These are phyloP conservation scores for Phytopythium kandeliae DNA, from an alignment of 352 stramenopile genomes.

Conservation along the genomic window DNA sequence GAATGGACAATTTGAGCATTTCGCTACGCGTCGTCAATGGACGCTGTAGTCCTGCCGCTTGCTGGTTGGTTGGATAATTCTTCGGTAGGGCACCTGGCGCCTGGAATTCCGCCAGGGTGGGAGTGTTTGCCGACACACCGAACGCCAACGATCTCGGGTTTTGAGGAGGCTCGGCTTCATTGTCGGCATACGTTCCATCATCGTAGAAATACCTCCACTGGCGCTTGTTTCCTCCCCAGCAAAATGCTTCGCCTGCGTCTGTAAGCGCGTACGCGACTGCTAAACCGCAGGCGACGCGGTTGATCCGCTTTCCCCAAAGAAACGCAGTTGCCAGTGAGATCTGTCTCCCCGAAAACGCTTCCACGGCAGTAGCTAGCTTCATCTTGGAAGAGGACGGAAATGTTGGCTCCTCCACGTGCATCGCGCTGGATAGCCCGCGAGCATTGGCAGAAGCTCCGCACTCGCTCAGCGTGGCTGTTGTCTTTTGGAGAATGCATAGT, in stretches of 20 bases:
- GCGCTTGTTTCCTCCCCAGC: conserved; percentile 68
- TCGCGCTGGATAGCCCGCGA: neutral
- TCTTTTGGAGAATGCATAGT: neutral
- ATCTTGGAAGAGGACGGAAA: conserved; percentile 25
- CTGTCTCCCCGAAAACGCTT: conserved; percentile 45
- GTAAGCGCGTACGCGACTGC: conserved; percentile 60
- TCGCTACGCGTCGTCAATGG: conserved; percentile 49
- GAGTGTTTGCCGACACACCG: neutral
- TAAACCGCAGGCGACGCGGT: conserved; percentile 39
- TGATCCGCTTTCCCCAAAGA: conserved; percentile 66
- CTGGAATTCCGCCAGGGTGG: neutral
- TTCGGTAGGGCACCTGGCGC: neutral
- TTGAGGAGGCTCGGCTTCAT: neutral
- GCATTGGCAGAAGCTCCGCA: neutral
- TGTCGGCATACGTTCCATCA: conserved; percentile 14
- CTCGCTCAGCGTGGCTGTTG: neutral
- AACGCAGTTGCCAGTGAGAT: conserved; percentile 63
- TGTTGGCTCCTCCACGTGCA: neutral
- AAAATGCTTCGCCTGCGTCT: conserved; percentile 65
- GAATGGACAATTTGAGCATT: conserved; percentile 54
- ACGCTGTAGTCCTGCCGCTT: conserved; percentile 6
- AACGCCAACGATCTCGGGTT: neutral
- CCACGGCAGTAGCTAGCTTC: conserved; percentile 26
- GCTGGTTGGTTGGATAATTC: neutral
- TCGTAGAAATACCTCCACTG: conserved; percentile 75